Percentiles rank a stretch among this genome's conserved stretches.
These are phyloP conservation scores for Yamadazyma buinensis DNA, from an alignment of 1,139 yeast species.

Conservation along the genomic window DNA sequence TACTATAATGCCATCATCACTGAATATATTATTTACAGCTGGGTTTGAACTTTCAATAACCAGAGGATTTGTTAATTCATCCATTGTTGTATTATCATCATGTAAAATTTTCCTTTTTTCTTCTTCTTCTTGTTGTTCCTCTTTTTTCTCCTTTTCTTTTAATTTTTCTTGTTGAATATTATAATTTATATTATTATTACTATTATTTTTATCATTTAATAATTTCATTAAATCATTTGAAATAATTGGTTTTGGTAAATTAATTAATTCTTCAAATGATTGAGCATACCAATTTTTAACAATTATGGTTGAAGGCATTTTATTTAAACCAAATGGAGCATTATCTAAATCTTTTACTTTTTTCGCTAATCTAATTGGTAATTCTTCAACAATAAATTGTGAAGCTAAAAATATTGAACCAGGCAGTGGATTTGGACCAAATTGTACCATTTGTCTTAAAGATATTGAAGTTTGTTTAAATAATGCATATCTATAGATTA, in stretches of 20 bases:
- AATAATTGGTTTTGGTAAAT: conserved; percentile 48
- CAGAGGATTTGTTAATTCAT: conserved; percentile 27
- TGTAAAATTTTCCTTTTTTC: conserved; percentile 11
- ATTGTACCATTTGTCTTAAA: conserved; percentile 87
- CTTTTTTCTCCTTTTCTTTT: conserved; percentile 9
- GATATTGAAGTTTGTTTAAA: conserved; percentile 84
- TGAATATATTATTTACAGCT: conserved; percentile 40
- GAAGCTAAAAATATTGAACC: conserved; percentile 82
- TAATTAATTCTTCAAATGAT: conserved; percentile 77
- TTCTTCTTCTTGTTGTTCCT: conserved; percentile 5
- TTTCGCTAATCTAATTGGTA: conserved; percentile 83
- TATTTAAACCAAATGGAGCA: conserved; percentile 70
- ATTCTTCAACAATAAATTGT: conserved; percentile 80
- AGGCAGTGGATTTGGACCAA: conserved; percentile 74
- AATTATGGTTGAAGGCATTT: conserved; percentile 70
- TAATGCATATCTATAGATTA: conserved; percentile 57
- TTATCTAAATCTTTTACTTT: conserved; percentile 81
- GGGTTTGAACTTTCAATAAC: conserved; percentile 32
- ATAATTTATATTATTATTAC: background rate
- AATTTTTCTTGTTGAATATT: conserved; percentile 9
- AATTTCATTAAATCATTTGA: conserved; percentile 35
- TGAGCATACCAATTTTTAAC: conserved; percentile 92
- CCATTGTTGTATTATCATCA: conserved; percentile 15
- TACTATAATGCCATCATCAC: conserved; percentile 55
- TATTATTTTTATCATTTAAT: conserved; percentile 15